Evolutionary conservation across 2,329 filamentous ascomycete genomes (phyloP).

Genomic region (Nigrospora oryzae): DNA sequence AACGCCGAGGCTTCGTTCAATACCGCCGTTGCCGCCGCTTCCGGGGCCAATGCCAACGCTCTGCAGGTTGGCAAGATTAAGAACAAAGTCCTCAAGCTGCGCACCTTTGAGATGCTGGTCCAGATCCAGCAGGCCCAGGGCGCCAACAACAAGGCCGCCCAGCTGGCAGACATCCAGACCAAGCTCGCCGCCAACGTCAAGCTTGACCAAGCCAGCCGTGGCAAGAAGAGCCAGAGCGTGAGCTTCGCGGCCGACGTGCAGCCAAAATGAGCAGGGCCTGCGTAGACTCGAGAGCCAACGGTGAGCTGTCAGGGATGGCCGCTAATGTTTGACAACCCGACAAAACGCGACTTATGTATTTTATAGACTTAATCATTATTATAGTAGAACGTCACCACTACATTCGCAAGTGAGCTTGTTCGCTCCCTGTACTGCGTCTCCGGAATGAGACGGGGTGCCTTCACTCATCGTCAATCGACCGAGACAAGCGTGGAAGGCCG

Average conservation of each 20-base stretch:
- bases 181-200: slow-evolving; percentile 4
- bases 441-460: no score
- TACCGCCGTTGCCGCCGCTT: slow-evolving; percentile 2
- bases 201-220: slow-evolving; percentile 1
- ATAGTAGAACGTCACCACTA: no score
- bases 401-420: no score
- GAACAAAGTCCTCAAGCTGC: slow-evolving; percentile 8
- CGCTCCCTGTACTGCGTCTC: no score
- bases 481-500: no score
- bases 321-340: no score
- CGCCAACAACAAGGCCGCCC: slow-evolving; percentile 1
- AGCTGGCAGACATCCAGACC: slow-evolving; percentile 4
- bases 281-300: no score
- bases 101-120: slow-evolving; percentile 4
- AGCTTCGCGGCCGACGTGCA: slow-evolving; percentile 4
- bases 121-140: slow-evolving; percentile 4
- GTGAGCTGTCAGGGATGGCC: no score
- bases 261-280: not conserved
- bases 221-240: slow-evolving; percentile 4
- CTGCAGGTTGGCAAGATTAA: slow-evolving; percentile 6
- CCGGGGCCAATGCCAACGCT: not conserved
- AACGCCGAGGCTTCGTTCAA: slow-evolving; percentile 6
- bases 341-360: no score
- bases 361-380: no score
- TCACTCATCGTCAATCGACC: no score